Evolutionary conservation across 2,329 filamentous ascomycete genomes (phyloP).

Genomic region (Penicillium capsulatum): DNA sequence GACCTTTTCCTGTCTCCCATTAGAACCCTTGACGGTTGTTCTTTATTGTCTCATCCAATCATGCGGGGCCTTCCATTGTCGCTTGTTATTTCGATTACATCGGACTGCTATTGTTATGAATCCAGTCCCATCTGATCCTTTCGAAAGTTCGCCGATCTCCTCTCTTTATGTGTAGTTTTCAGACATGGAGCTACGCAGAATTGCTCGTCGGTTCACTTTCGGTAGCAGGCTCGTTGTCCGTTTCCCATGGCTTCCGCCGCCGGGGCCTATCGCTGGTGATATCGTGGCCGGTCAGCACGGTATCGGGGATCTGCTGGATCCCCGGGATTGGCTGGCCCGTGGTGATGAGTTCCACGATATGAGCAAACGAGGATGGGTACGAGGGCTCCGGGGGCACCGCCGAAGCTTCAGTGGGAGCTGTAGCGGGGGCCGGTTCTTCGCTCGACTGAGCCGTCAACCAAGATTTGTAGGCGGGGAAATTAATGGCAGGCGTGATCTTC

Average conservation of each 20-base stretch:
- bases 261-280: conserved; percentile 50
- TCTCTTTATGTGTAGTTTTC: not conserved
- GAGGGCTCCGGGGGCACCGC: conserved; percentile 45
- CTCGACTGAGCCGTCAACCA: conserved; percentile 48
- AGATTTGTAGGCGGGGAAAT: conserved; percentile 63
- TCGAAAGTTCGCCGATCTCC: not conserved
- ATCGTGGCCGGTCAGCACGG: conserved; percentile 67
- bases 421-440: conserved; percentile 4
- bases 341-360: conserved; percentile 80
- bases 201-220: too few species aligned
- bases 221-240: conserved; percentile 35
- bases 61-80: conserved; percentile 1
- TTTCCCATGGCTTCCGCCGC: conserved; percentile 78
- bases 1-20: conserved; percentile 6
- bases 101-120: conserved; percentile 14
- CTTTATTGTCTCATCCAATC: conserved; percentile 7
- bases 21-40: conserved; percentile 1
- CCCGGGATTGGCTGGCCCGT: conserved; percentile 79
- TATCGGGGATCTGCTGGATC: conserved; percentile 81
- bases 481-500: conserved; percentile 46
- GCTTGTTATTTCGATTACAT: conserved; percentile 6
- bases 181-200: not conserved
- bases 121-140: conserved; percentile 7
- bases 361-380: conserved; percentile 78
- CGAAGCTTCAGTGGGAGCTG: conserved; percentile 3